A percentile compares a stretch with the other conserved stretches of the same genome.
phyloP scores from a whole-genome alignment of 768 basidiomycete genomes.

The Agaricus blazei region DNA sequence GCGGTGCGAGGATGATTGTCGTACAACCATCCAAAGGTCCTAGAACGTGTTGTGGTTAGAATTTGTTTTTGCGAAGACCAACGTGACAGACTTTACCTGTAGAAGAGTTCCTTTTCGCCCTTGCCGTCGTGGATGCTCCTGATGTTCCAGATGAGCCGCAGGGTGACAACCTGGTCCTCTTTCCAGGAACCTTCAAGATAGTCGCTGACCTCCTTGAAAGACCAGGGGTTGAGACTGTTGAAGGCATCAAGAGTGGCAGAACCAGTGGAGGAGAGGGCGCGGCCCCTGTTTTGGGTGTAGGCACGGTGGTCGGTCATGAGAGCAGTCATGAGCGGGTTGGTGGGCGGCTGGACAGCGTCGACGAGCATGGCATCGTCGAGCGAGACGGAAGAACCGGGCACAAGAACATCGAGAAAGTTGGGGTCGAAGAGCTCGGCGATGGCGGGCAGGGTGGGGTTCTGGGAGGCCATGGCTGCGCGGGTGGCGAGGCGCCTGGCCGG shows the following conservation, averaged over 20 bases:
- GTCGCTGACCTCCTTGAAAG: conserved; percentile 20
- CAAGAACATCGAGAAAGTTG: conserved; percentile 50
- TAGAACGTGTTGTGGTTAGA: conserved; percentile 12
- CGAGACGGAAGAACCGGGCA: conserved; percentile 27
- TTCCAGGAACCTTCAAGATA: conserved; percentile 49
- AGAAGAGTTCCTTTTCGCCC: conserved; percentile 54
- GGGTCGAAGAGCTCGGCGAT: conserved; percentile 55
- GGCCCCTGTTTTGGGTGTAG: conserved; percentile 45
- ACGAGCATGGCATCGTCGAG: background rate
- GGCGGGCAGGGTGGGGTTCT: conserved; percentile 46
- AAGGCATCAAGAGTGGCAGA: conserved; percentile 56
- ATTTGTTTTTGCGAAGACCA: background rate
- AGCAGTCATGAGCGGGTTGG: conserved; percentile 53
- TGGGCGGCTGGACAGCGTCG: conserved; percentile 9
- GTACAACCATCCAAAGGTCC: conserved; percentile 65
- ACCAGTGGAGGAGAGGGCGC: conserved; percentile 45
- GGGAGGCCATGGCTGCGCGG: conserved; percentile 20
- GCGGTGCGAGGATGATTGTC: conserved; percentile 66
- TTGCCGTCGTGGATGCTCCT: conserved; percentile 72
- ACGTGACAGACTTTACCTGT: conserved; percentile 30
- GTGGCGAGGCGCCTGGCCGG: no score
- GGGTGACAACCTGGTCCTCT: conserved; percentile 52
- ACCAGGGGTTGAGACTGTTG: conserved; percentile 28
- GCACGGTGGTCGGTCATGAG: conserved; percentile 40
- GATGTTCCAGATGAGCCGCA: conserved; percentile 63